Evolutionary conservation across 1,284 basidiomycete genomes (phyloP), one percentile per base, ranked within the genome.

Genomic region (Cystobasidium sp.): DNA sequence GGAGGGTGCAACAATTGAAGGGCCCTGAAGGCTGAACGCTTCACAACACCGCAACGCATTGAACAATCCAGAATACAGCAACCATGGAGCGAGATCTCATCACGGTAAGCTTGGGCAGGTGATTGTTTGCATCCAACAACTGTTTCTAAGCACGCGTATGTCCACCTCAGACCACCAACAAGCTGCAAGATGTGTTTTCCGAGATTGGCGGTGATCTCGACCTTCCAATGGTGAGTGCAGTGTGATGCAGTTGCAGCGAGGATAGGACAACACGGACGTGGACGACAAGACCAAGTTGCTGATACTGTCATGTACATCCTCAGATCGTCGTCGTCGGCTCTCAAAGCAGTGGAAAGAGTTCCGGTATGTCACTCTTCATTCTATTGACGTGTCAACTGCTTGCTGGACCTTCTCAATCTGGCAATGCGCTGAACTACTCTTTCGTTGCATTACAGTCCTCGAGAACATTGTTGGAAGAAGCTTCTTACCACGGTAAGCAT

Each of bases 401-500:
- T 31, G 31, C 31, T 31, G 31, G 31, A 31, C 31, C 31, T 31
- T 31, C 31, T 31, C 31, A 31, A 31, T 31, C 86, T 64, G 86
- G 86, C 78, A 86, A 85, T 81, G 83, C 70, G 76, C 80, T 77
- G 92, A 84, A 90, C 91, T 82, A 91, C 92, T 90, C 90, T 91
- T 91, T 92, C 84, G 85, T 91, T 75, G 89, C 62, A 31, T 55
- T 39, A 47, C 51, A 44, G 55, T 71, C 31, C 37, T 68, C 31
- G 51, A 46, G 78, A 94, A 92, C 61, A 96, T 97, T 79, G 95
- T 98, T 75, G 94, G 94, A 64, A 87, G 90, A 77, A 96, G 98
- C 84, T 99, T 99, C 82, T 88, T 99, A 62, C 96, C 96, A 22
- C 90, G 96, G 70, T 73, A 61, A 9, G 69, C 22, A 43, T 20